phyloP scores from a whole-genome alignment of 495 filamentous ascomycete species.

The Lasiosphaeria miniovina region DNA sequence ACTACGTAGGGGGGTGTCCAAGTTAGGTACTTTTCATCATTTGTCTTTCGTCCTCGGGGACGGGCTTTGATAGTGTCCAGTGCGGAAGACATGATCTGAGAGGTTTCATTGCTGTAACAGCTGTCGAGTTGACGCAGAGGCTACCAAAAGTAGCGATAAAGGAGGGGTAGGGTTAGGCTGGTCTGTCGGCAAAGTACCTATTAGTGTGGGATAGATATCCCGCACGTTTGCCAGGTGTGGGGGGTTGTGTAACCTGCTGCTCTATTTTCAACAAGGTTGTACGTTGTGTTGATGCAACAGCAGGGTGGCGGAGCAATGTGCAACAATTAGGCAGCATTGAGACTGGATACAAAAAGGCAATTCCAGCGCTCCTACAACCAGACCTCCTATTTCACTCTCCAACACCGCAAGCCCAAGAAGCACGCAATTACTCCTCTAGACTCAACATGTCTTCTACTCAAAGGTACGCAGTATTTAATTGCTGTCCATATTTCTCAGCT shows the following conservation, averaged over 20 bases:
- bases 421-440: no score
- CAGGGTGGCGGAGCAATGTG: not conserved
- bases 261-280: not conserved
- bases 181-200: no score
- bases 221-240: not conserved
- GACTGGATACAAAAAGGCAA: not conserved
- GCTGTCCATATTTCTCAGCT: no score
- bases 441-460: no score
- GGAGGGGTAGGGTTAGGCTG: not conserved
- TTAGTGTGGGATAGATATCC: not conserved
- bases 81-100: not conserved
- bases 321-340: not conserved
- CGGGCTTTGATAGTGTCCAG: not conserved
- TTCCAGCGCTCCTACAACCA: not conserved
- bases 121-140: not conserved
- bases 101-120: not conserved
- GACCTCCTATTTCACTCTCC: no score
- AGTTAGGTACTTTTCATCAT: constrained; percentile 1
- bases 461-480: no score
- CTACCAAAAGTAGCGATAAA: not conserved
- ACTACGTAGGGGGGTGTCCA: no score
- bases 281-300: not conserved
- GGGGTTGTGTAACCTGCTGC: not conserved
- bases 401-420: no score
- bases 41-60: not conserved